phyloP scores from a whole-genome alignment of 2,329 filamentous ascomycete genomes.

The Juglanconis oblonga region DNA sequence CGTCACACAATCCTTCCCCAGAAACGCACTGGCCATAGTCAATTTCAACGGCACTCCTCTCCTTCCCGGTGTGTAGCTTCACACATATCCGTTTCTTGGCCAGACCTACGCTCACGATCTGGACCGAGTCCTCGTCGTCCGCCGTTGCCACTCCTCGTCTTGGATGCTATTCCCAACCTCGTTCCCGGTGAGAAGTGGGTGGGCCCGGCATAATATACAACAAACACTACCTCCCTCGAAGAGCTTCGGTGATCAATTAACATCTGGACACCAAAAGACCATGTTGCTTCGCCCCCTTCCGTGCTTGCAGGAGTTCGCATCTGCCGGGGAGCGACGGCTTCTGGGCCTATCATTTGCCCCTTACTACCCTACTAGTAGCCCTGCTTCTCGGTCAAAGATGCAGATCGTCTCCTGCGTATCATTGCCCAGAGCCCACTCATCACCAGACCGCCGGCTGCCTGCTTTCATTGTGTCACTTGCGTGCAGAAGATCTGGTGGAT shows the following conservation, averaged over 20 bases:
- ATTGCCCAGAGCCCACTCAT: background rate
- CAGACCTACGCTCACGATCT: background rate
- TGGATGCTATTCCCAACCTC: background rate
- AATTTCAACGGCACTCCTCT: conserved; percentile 4
- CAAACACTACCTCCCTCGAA: background rate
- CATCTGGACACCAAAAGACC: too few species aligned
- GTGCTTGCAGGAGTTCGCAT: background rate
- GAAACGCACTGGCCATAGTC: conserved; percentile 6
- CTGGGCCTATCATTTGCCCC: background rate
- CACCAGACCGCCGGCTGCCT: background rate
- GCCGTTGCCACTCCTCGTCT: background rate
- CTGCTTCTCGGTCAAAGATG: background rate
- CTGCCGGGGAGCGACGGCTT: background rate
- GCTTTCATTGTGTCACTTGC: background rate
- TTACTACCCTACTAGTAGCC: background rate
- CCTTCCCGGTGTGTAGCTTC: background rate
- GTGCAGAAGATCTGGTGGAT: background rate
- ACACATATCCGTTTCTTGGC: background rate
- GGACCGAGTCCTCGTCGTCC: background rate
- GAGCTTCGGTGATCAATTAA: too few species aligned
- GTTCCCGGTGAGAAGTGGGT: background rate
- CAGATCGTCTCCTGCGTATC: background rate
- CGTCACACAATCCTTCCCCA: conserved; percentile 8
- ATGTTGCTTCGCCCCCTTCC: background rate
- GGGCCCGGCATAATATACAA: background rate